Evolutionary conservation across 1,284 basidiomycete genomes (phyloP), one percentile per base, ranked within the genome.

Genomic region (Leccinum discolor): DNA sequence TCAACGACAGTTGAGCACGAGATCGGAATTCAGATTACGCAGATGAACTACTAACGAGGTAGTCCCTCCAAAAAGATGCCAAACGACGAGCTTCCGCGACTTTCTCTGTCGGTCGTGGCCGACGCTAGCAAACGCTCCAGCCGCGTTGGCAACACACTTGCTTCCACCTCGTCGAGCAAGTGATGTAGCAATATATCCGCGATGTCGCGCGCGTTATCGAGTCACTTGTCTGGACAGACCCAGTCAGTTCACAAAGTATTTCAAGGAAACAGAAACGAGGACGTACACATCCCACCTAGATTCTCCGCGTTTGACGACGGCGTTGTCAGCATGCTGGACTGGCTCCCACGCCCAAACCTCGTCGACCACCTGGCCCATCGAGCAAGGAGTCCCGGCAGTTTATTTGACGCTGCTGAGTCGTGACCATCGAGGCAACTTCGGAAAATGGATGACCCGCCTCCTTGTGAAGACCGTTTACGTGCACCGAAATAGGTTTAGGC

Each of bases 391-490:
- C 70, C 0, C 78, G 76, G 0, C 0, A 89, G 85, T 72, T 92
- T 35, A 42, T 50, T 5, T 23, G n/a, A 1, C 12, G n/a, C 29
- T 26, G 4, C 8, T 12, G 26, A 60, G 63, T 14, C 18, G 61
- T 58, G 60, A 18, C 40, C 35, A 18, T 44, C 14, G 12, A 12
- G 29, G 47, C 47, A 18, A 50, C 18, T 50, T 18, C 18, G 47
- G 50, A 52, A 23, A 52, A 42, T 35, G 35, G 35, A 35, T 35
- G 35, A 35, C 35, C 67, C 65, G 88, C 92, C 86, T 94, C 91
- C 77, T 95, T 95, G 68, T 88, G 87, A 70, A 95, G 88, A 8
- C 94, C 93, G 75, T 91, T 95, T 1, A 91, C 93, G 72, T 95
- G 93, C 8, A 86, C 84, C 56, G 79, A 67, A 95, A 84, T 50